Base-by-base conservation (phyloP, 1,139 yeast species). In the Hyphopichia pseudoburtonii region DNA sequence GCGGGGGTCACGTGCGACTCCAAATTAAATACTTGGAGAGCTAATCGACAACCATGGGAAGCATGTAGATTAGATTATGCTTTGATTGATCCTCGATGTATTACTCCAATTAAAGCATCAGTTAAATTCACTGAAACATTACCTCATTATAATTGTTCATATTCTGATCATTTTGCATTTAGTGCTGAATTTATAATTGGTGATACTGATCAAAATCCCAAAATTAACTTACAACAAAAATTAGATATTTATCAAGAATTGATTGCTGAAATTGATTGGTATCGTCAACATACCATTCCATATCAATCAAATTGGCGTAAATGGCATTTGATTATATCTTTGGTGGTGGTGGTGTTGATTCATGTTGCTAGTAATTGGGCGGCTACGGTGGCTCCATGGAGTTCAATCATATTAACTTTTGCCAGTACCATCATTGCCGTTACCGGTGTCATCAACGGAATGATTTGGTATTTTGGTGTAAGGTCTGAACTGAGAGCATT, bases 1-100 rank as follows among this genome's bases (percentile, higher is more conserved):
- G 96, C 88, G 3, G 97, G 96, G 1, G 78, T 85, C 4, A 94
- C 99, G 0, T 89, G 97, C 58, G 96, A 92, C 56, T 86, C 96
- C 2, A 72, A 70, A 25, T 63, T 90, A 39, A 92, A 92, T 56
- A 85, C 96, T 2, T 94, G 96, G 96, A 73, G 97, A 46, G 73
- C 77, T 1, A 43, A 62, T 15, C 66, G 88, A 34, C 62, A 73
- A 17, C 73, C 75, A 0, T 72, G 77, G 44, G 94, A 88, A 46
- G 98, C 98, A 1, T 85, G 94, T 52, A 70, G 99, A 33, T 69
- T 92, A 38, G 99, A 94, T 55, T 92, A 92, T 56, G 94, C 96
- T 1, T 71, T 92, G 43, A 78, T 86, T 36, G 95, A 87, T 53
- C 60, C 76, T 2, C 51, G 59, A 0, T 65, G 64, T 33, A 65